These are phyloP conservation scores for Nephelium lappaceum DNA, from an alignment of 345 rosid species.

Conservation along the genomic window DNA sequence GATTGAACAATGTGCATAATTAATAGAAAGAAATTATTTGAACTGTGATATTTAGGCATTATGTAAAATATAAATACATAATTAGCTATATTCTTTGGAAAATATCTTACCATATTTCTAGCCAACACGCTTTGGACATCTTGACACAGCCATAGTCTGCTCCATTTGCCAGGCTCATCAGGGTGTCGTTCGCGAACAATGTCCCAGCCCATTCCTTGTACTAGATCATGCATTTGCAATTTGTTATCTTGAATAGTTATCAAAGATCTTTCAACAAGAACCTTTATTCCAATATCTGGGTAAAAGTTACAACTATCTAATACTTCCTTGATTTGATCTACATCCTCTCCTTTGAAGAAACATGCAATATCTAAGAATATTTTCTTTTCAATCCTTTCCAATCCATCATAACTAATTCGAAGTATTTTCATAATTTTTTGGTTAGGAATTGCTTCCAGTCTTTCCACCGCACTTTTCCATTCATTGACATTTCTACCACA, in stretches of 20 bases:
- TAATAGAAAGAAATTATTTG: too few species aligned
- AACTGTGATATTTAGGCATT: too few species aligned
- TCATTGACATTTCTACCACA: not conserved
- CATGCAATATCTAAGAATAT: not conserved
- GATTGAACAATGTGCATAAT: too few species aligned
- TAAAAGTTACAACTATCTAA: not conserved
- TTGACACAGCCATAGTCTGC: slow-evolving; percentile 32
- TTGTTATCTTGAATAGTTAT: slow-evolving; percentile 24
- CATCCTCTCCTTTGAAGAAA: not conserved
- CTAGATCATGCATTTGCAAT: slow-evolving; percentile 39
- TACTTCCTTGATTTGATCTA: not conserved
- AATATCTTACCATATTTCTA: slow-evolving; percentile 24
- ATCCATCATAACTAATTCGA: not conserved
- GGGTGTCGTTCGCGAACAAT: slow-evolving; percentile 17
- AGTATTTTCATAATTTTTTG: slow-evolving; percentile 6
- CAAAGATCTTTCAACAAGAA: slow-evolving; percentile 18
- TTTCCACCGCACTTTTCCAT: slow-evolving; percentile 16
- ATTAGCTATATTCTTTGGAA: too few species aligned
- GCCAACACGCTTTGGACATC: slow-evolving; percentile 30
- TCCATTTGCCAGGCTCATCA: slow-evolving; percentile 35
- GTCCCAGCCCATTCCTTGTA: slow-evolving; percentile 14
- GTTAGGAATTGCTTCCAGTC: slow-evolving; percentile 9
- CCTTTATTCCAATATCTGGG: slow-evolving; percentile 1
- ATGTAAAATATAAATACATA: too few species aligned
- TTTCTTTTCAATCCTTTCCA: not conserved